Conservation (phyloP, 441 rosid genomes). For the Melastoma candidum region DNA sequence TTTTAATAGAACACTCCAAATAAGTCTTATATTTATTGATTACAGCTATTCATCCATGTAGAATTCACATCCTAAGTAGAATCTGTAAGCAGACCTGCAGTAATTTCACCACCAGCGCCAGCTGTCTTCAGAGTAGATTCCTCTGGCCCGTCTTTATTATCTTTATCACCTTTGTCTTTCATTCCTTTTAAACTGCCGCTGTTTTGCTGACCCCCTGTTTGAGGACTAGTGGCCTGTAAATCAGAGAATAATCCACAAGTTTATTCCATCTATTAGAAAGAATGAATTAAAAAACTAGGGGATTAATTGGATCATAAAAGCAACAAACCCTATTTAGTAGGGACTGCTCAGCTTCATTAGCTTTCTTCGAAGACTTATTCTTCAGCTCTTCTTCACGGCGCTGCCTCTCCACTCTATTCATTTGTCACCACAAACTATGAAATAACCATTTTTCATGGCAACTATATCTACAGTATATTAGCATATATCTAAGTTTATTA, state of each 20-base stretch:
- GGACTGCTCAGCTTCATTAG: conserved; percentile 79
- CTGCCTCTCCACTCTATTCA: conserved; percentile 78
- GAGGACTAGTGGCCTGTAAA: conserved; percentile 88
- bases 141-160: conserved; percentile 74
- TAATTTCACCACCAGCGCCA: conserved; percentile 96
- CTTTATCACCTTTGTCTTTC: conserved; percentile 67
- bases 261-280: neutral
- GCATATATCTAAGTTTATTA: too few species aligned
- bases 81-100: conserved; percentile 59
- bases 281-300: neutral
- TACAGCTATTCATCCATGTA: too few species aligned
- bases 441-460: too few species aligned
- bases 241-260: neutral
- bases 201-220: conserved; percentile 54
- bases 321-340: conserved; percentile 59
- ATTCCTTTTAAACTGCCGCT: conserved; percentile 86
- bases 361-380: conserved; percentile 81
- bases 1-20: too few species aligned
- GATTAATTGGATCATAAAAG: conserved; percentile 9
- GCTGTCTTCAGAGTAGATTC: conserved; percentile 83
- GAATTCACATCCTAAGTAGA: conserved; percentile 9
- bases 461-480: too few species aligned
- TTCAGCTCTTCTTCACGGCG: conserved; percentile 95
- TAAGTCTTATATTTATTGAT: too few species aligned
- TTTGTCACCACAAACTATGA: too few species aligned